Base-by-base conservation (phyloP, 192 early-diverging fungal genomes). In the Coemansia sp. region DNA sequence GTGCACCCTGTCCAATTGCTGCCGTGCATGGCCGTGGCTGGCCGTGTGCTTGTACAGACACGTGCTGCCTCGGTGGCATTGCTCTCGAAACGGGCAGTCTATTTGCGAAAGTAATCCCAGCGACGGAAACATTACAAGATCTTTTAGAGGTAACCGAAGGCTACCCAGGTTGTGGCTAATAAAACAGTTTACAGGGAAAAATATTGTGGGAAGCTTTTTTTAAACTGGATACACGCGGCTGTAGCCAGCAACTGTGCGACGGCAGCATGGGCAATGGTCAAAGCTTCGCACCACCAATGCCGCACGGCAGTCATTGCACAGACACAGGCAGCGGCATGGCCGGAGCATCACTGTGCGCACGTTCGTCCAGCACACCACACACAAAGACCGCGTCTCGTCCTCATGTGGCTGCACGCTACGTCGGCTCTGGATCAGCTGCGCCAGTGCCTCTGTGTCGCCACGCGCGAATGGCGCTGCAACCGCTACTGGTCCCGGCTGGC, bases 251-350 rank as follows among this genome's bases (percentile, higher is more conserved):
- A 78, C 68, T 23, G 45, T 14, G 17, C 68, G 55, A 18, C 75
- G 68, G 40, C 75, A 78, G 39, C 75, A 78, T 17, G 75, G 75
- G 16, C 75, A 78, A 31, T 71, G 75, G 47, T 66, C 75, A 67
- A 78, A 78, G 32, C 44, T 59, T 16, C 75, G 68, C 11, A 62
- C 60, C 0, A 57, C 75, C 44, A 78, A 51, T 7, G 75, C 64
- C 18, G 41, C 21, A 1, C 75, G 67, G 36, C 75, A 78, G 11
- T 78, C 75, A 20, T 78, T 71, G 58, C 75, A 78, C 39, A 78
- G 43, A 37, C 68, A 78, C 51, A 78, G 49, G 31, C 75, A 78
- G 21, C 75, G 62, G 38, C 75, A 78, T 0, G 75, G 75, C 6
- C 69, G 75, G 20, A 78, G 68, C 75, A 78, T 70, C 8, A 78